Evolutionary conservation across 495 filamentous ascomycete species (phyloP), one percentile per base, ranked within the genome.

Genomic region (Halenospora varia): DNA sequence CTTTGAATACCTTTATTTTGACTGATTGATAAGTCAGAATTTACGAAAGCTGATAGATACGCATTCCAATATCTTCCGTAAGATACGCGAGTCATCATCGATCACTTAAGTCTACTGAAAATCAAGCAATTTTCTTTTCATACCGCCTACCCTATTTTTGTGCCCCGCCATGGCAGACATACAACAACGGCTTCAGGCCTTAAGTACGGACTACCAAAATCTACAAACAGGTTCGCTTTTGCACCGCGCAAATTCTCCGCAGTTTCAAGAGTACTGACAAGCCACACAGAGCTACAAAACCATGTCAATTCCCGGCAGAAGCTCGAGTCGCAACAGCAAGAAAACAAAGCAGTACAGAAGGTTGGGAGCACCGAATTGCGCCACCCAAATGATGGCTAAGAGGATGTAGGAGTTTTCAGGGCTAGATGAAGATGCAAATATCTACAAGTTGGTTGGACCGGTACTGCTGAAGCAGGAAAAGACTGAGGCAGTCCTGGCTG

Each of bases 401-500:
- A 46, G 13, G 47, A 41, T 25, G 57, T 55, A 91, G 84, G 94
- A 98, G 75, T 97, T 98, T 71, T 73, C 80, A 25, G 78, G 78
- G 55, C 78, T 97, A 56, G 82, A 84, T 57, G 84, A 90, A 48
- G 85, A 86, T 60, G 85, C 93, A 58, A 89, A 86, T 51, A 95
- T 99, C 72, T 99, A 91, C 80, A 97, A 97, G 71, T 81, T 96
- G 35, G 83, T 96, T 51, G 94, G 94, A 1, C 94, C 94, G 0
- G 88, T 97, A 10, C 76, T 99, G 47, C 71, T 97, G 65, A 97
- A 97, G 76, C 95, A 97, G 71, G 94, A 97, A 11, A 89, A 87
- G 65, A 71, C 75, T 2, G 94, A 98, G 63, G 94, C 95, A 0
- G 79, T 86, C 48, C 86, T 89, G 82, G 90, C 91, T 4, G 95